phyloP scores from a whole-genome alignment of 2,329 filamentous ascomycete genomes.

The Cordyceps cicadae region DNA sequence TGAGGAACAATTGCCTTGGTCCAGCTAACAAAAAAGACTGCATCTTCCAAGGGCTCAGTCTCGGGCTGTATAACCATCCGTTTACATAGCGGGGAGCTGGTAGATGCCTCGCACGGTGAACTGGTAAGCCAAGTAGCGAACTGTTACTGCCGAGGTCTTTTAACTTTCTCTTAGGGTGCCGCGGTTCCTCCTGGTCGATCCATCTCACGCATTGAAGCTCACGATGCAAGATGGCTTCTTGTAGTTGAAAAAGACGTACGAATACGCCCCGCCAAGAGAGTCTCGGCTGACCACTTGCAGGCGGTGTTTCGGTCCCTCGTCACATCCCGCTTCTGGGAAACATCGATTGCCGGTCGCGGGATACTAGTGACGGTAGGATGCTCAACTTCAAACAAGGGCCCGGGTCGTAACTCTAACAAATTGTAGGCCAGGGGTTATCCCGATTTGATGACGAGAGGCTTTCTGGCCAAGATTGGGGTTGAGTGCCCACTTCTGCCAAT shows the following conservation, averaged over 20 bases:
- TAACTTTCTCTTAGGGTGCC: constrained; percentile 38
- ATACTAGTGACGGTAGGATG: constrained; percentile 56
- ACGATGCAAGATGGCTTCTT: constrained; percentile 52
- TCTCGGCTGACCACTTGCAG: constrained; percentile 30
- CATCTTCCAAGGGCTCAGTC: constrained; percentile 64
- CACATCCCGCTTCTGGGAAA: constrained; percentile 45
- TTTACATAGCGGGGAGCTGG: constrained; percentile 34
- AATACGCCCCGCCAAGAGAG: neutral
- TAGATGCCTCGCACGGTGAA: constrained; percentile 25
- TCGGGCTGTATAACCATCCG: constrained; percentile 47
- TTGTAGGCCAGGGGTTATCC: constrained; percentile 72
- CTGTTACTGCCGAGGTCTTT: constrained; percentile 11
- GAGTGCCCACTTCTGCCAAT: constrained; percentile 45
- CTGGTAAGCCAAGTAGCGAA: constrained; percentile 17
- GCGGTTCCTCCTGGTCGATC: constrained; percentile 49
- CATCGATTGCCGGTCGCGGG: constrained; percentile 42
- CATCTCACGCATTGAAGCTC: constrained; percentile 42
- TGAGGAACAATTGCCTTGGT: neutral
- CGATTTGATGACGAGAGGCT: constrained; percentile 60
- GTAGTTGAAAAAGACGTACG: constrained; percentile 71
- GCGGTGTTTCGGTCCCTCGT: constrained; percentile 67
- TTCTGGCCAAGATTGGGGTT: constrained; percentile 48
- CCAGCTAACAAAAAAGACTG: constrained; percentile 42
- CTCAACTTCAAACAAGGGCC: neutral
- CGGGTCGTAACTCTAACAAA: neutral